Evolutionary conservation across 1,284 basidiomycete species (phyloP), one percentile per base, ranked within the genome.

Genomic region (Bjerkandera adusta): DNA sequence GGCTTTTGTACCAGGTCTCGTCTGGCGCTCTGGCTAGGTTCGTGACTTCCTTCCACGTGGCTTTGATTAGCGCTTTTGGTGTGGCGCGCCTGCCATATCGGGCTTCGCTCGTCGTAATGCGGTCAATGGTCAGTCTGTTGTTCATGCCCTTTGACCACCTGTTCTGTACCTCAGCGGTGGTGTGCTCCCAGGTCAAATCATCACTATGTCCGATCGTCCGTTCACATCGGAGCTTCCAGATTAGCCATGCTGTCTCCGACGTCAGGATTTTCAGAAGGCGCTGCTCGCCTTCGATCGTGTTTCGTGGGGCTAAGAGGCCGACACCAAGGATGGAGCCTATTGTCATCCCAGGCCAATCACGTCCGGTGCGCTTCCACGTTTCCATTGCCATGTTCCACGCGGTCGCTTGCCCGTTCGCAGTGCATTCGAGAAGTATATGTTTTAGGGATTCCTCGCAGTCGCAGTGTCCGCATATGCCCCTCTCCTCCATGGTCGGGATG

Each of bases 381-480:
- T 43, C 21, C 20, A 25, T 26, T 2, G 52, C 57, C 11, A 59
- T 37, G 12, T 36, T 41, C 66, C 66, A 68, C 2, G 64, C 47
- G 16, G 45, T 22, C 8, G 43, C 29, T 41, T 57, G 56, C 0
- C 62, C 65, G 2, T 56, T 50, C 0, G 53, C 40, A 5, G 49
- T 29, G 36, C 64, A 68, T 36, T 57, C 39, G 1, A 53, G 49
- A 0, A 68, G 54, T 12, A 67, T 65, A 29, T 68, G 66, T 20
- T 64, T 58, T 48, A 65, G 56, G 0, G 57, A 45, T 30, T 69
- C 65, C 5, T 40, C 40, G 1, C 8, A 35, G 0, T 50, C 44
- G 35, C 67, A 68, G 5, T 51, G 24, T 1, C 16, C 15, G 50
- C 67, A 68, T 5, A 7, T 13, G 1, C 45, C 58, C 33, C 58